Conservation (phyloP, 768 basidiomycete species). For the Leccinum arenicola region DNA sequence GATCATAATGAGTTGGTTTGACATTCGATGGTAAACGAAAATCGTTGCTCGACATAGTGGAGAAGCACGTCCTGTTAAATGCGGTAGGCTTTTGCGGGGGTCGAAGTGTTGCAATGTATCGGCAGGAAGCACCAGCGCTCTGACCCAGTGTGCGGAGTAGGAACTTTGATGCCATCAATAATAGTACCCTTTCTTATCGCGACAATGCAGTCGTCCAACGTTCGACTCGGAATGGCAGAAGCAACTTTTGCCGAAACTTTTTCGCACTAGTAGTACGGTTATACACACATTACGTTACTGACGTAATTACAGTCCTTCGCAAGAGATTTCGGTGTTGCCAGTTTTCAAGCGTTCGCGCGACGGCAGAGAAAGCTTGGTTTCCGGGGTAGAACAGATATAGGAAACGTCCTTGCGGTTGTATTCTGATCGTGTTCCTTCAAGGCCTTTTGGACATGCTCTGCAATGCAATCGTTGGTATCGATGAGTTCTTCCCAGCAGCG, state of each 20-base stretch:
- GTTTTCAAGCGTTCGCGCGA: conserved; percentile 5
- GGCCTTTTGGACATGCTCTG: conserved; percentile 34
- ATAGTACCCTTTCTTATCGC: neutral
- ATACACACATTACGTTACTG: neutral
- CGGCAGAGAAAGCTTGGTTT: conserved; percentile 17
- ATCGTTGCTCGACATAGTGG: conserved; percentile 12
- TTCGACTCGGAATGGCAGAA: neutral
- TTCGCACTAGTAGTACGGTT: neutral
- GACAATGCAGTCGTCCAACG: neutral
- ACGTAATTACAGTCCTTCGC: neutral
- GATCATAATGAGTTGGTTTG: conserved; percentile 73
- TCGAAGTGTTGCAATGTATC: neutral
- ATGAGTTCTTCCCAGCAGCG: conserved; percentile 41
- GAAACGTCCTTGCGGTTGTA: conserved; percentile 49
- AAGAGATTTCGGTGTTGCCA: neutral
- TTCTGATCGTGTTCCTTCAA: conserved; percentile 49
- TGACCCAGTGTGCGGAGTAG: conserved; percentile 6
- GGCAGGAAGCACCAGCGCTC: neutral
- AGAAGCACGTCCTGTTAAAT: conserved; percentile 8
- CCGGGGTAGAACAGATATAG: conserved; percentile 40
- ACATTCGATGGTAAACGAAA: conserved; percentile 64
- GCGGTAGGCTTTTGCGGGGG: neutral
- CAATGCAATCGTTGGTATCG: conserved; percentile 37
- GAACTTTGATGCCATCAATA: conserved; percentile 12
- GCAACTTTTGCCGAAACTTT: neutral